Base-by-base conservation (phyloP, 140 eudicot genomes). In the Ambrosia hybrid region DNA sequence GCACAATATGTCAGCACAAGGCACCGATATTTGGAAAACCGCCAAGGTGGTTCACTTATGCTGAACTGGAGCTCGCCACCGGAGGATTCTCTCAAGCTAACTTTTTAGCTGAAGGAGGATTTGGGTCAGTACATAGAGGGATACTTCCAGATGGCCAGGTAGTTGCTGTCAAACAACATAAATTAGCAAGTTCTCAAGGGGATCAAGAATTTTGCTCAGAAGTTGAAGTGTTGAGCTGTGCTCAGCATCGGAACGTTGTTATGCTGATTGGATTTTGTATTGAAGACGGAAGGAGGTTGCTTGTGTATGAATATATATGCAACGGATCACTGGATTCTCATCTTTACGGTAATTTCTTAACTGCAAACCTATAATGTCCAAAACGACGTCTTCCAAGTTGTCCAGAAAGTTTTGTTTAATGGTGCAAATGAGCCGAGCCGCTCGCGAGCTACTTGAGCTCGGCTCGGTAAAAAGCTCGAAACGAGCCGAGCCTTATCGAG, bases 71-170 rank as follows among this genome's bases (percentile, higher is more conserved):
- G 83, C 96, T 77, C 61, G 99, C 99, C 4, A 94, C 99, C 0
- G 95, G 95, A 8, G 97, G 99, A 14, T 94, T 94, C 73, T 94
- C 99, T 0, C 76, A 83, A 81, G 89, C 95, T 33, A 94, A 94
- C 83, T 94, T 94, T 77, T 85, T 94, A 78, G 99, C 97, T 33
- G 97, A 94, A 81, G 97, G 99, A 13, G 97, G 99, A 45, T 94
- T 66, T 65, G 97, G 99, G 14, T 94, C 99, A 1, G 99, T 94
- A 13, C 97, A 94, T 51, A 82, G 99, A 86, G 99, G 99, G 30
- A 85, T 91, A 21, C 96, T 94, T 12, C 90, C 90, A 9, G 92
- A 94, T 76, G 99, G 99, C 4, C 99, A 84, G 73, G 86, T 85
- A 0, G 91, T 94, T 57, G 99, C 99, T 53, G 99, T 94, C 41